These are phyloP conservation scores for Lepiota brunneoincarnata DNA, from an alignment of 768 basidiomycete species.

Conservation along the genomic window DNA sequence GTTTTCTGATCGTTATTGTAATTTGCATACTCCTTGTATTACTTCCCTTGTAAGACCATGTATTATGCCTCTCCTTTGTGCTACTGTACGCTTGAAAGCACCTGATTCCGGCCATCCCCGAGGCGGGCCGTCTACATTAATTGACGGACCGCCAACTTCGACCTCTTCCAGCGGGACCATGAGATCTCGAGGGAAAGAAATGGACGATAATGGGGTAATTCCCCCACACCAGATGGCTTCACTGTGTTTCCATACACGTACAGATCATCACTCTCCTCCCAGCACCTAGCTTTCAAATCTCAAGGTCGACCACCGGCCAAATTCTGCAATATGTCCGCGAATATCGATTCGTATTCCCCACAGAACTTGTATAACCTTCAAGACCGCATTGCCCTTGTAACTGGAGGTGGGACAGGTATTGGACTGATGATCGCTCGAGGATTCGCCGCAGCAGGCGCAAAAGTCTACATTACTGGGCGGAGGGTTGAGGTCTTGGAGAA, in stretches of 20 bases:
- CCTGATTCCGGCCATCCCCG: no score
- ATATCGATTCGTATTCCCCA: conserved; percentile 25
- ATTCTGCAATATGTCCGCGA: conserved; percentile 7
- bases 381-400: conserved; percentile 55
- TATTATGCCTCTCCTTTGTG: no score
- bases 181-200: neutral
- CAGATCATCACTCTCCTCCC: neutral
- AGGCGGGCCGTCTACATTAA: neutral
- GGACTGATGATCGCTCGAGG: conserved; percentile 68
- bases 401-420: conserved; percentile 53
- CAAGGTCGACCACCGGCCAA: no score
- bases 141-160: neutral
- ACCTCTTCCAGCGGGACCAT: neutral
- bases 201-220: neutral
- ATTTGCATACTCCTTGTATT: neutral
- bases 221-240: neutral
- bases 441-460: conserved; percentile 74
- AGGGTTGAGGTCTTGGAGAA: conserved; percentile 63
- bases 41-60: no score
- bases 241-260: neutral
- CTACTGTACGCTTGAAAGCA: no score
- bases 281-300: no score
- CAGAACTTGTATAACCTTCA: conserved; percentile 47
- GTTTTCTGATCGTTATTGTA: neutral
- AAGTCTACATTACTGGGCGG: conserved; percentile 77